Conservation (phyloP, 352 stramenopile genomes). For the Globisporangium spiculum region DNA sequence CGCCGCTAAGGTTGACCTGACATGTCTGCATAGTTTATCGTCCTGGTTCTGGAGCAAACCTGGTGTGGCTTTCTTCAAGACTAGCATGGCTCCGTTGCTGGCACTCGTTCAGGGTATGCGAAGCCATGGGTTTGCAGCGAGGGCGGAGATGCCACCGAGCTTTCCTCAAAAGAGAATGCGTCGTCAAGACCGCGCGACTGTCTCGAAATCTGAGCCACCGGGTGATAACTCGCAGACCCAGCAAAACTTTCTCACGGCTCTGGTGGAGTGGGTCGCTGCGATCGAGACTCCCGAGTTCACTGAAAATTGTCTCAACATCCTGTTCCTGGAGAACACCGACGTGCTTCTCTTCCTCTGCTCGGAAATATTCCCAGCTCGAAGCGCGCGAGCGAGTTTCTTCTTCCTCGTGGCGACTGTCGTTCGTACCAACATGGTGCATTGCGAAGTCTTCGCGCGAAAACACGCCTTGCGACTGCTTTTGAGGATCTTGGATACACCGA, state of each 20-base stretch:
- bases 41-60: constrained; percentile 33
- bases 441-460: constrained; percentile 25
- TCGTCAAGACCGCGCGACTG: neutral
- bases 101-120: constrained; percentile 23
- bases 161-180: neutral
- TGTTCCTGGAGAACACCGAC: constrained; percentile 33
- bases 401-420: constrained; percentile 24
- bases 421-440: constrained; percentile 28
- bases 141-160: neutral
- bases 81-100: constrained; percentile 21
- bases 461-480: constrained; percentile 21
- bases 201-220: neutral
- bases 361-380: constrained; percentile 19
- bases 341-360: constrained; percentile 23
- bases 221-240: neutral
- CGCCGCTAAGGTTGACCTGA: constrained; percentile 14
- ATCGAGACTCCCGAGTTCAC: constrained; percentile 27
- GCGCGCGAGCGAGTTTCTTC: constrained; percentile 22
- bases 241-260: constrained; percentile 26
- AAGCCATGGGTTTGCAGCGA: constrained; percentile 7
- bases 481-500: constrained; percentile 4
- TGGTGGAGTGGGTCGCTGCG: constrained; percentile 32
- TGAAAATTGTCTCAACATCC: constrained; percentile 31
- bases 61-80: constrained; percentile 21
- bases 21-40: constrained; percentile 25